phyloP scores from a whole-genome alignment of 345 rosid species.

The Lumnitzera racemosa region DNA sequence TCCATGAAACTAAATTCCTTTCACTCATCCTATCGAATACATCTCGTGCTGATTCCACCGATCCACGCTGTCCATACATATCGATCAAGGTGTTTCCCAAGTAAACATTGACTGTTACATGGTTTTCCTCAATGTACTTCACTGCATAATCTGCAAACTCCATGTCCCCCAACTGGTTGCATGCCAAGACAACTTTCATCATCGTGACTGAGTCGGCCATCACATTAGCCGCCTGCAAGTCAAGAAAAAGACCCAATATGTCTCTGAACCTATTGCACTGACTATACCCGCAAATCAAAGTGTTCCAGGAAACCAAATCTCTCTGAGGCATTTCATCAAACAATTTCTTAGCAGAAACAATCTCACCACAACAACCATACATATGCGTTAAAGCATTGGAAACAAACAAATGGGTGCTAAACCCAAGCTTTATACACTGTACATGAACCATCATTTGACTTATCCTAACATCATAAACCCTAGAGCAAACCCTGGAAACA shows the following conservation, averaged over 20 bases:
- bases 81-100: conserved; percentile 56
- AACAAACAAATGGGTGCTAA: conserved; percentile 32
- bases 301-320: conserved; percentile 72
- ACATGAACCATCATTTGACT: conserved; percentile 32
- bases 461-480: conserved; percentile 15
- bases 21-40: conserved; percentile 37
- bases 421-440: conserved; percentile 36
- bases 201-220: conserved; percentile 55
- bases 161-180: conserved; percentile 17
- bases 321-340: conserved; percentile 42
- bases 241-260: conserved; percentile 33
- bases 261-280: conserved; percentile 30
- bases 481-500: conserved; percentile 41
- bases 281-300: conserved; percentile 56
- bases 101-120: conserved; percentile 45
- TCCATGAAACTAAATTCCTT: conserved; percentile 47
- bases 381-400: conserved; percentile 44
- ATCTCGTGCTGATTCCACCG: conserved; percentile 27
- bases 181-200: conserved; percentile 49
- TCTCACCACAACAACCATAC: conserved; percentile 24
- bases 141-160: conserved; percentile 25
- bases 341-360: conserved; percentile 28
- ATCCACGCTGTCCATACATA: conserved; percentile 49
- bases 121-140: conserved; percentile 31
- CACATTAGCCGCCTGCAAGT: conserved; percentile 35